Percentiles rank a stretch among this genome's conserved stretches.
Evolutionary conservation across 805 yeast species (phyloP).

Genomic region (Pichia scutulata): DNA sequence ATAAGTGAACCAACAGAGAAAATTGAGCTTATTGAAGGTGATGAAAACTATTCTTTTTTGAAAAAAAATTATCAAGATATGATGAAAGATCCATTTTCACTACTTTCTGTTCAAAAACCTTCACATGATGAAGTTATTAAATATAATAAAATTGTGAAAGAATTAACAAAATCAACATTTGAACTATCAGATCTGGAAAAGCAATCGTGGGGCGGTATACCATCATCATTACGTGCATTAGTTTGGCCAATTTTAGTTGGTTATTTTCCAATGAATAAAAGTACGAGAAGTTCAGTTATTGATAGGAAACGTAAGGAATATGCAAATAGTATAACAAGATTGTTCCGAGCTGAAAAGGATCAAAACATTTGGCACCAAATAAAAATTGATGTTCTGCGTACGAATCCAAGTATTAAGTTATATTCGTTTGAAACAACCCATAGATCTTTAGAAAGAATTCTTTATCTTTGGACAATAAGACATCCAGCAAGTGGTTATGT

Average conservation of each 20-base stretch:
- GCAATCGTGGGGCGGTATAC: slow-evolving; percentile 92
- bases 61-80: slow-evolving; percentile 30
- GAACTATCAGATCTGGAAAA: slow-evolving; percentile 65
- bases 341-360: slow-evolving; percentile 52
- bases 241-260: slow-evolving; percentile 90
- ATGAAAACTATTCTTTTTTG: slow-evolving; percentile 19
- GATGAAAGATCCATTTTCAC: slow-evolving; percentile 35
- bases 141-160: slow-evolving; percentile 57
- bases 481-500: slow-evolving; percentile 98
- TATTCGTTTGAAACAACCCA: slow-evolving; percentile 69
- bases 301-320: slow-evolving; percentile 83
- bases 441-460: slow-evolving; percentile 65
- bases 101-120: slow-evolving; percentile 23
- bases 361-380: slow-evolving; percentile 91
- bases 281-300: slow-evolving; percentile 62
- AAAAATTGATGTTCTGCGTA: slow-evolving; percentile 88
- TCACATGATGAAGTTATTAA: slow-evolving; percentile 42
- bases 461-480: slow-evolving; percentile 90
- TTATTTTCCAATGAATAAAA: slow-evolving; percentile 78
- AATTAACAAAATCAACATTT: slow-evolving; percentile 48
- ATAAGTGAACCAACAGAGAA: not conserved
- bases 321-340: slow-evolving; percentile 61
- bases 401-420: slow-evolving; percentile 76
- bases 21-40: slow-evolving; percentile 33
- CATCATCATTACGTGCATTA: slow-evolving; percentile 67